These are phyloP conservation scores for Backusella parvicylindrica DNA, from an alignment of 192 early-diverging fungal genomes.

Conservation along the genomic window DNA sequence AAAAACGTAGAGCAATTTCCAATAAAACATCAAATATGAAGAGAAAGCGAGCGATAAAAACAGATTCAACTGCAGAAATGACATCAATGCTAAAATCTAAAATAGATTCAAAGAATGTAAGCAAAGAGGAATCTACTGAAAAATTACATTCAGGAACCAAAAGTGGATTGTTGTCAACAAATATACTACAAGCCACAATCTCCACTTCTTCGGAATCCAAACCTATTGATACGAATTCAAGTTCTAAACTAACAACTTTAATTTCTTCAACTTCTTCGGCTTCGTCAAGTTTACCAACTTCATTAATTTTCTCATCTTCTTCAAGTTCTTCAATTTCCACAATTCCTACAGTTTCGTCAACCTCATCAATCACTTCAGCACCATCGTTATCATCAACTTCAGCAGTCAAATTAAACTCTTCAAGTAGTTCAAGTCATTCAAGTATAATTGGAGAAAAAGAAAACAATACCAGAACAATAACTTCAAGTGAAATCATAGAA, in stretches of 20 bases:
- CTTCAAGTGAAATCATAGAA: not conserved
- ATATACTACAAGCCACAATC: not conserved
- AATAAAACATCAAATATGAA: not conserved
- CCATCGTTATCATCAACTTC: no score
- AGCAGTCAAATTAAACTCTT: not conserved
- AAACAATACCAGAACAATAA: not conserved
- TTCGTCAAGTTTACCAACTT: no score
- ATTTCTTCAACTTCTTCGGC: not conserved
- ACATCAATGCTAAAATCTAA: not conserved
- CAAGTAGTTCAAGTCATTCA: not conserved
- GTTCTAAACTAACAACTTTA: not conserved
- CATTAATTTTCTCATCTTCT: no score
- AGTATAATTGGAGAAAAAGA: not conserved
- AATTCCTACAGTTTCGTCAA: no score
- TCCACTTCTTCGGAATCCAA: not conserved
- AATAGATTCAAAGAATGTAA: not conserved
- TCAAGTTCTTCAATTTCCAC: no score
- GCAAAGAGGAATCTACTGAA: not conserved
- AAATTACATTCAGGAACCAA: not conserved
- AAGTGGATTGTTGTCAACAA: not conserved
- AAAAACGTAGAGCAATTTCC: not conserved
- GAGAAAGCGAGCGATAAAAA: not conserved
- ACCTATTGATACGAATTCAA: not conserved
- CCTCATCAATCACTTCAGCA: no score
- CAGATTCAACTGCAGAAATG: no score